Percentiles rank a stretch among this genome's conserved stretches.
Conservation (phyloP, 805 yeast species). For the Kockiozyma suomiensis region DNA sequence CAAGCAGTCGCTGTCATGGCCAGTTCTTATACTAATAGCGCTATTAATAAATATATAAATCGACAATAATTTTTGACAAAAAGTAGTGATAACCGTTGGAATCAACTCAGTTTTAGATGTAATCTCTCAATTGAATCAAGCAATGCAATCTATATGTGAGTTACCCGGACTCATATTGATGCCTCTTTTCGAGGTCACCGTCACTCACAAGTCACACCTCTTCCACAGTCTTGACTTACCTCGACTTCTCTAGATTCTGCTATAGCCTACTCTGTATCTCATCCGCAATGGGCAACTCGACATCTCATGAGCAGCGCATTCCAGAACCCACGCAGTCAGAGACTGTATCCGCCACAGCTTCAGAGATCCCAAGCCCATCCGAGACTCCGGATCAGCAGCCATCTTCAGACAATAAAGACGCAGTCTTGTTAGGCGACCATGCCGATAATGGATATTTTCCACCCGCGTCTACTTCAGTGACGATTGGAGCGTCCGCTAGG, state of each 20-base stretch:
- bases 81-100: too few species aligned
- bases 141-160: too few species aligned
- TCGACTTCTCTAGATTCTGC: not conserved
- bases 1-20: too few species aligned
- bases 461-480: not conserved
- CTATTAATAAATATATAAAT: too few species aligned
- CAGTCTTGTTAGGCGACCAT: not conserved
- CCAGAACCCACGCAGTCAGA: slow-evolving; percentile 16
- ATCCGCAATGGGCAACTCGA: slow-evolving; percentile 29
- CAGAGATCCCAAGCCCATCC: slow-evolving; percentile 2
- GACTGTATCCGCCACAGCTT: slow-evolving; percentile 10
- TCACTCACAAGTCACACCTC: too few species aligned
- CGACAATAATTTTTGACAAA: too few species aligned
- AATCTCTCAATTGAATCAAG: too few species aligned
- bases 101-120: too few species aligned
- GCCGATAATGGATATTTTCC: slow-evolving; percentile 2
- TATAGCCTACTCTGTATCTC: not conserved
- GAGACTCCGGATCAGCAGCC: not conserved
- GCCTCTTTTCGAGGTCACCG: too few species aligned
- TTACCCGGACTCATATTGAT: too few species aligned
- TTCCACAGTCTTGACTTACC: not conserved
- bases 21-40: too few species aligned
- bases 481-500: not conserved
- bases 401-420: not conserved
- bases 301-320: slow-evolving; percentile 25